Base-by-base conservation (phyloP, 2,329 filamentous ascomycete genomes). In the Dendrostoma leiphaemia region DNA sequence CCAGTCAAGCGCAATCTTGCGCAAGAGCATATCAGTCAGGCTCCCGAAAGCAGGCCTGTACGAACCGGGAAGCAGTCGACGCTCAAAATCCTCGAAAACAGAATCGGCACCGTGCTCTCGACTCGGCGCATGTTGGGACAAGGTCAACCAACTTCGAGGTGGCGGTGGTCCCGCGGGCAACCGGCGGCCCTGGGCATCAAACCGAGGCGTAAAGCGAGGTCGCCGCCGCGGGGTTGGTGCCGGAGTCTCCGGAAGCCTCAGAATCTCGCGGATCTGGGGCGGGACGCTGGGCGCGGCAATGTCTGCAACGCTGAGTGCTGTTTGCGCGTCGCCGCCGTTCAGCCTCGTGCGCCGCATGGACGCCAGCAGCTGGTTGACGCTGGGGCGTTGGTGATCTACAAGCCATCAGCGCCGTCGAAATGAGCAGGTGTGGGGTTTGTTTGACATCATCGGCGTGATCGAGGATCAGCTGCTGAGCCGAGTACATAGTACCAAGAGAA, bases 341-440 rank as follows among this genome's bases (percentile, higher is more conserved):
- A 73, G 53, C 44, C 71, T 72, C 50, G 71, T 70, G 62, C 76
- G 79, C 63, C 83, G 81, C 61, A 84, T 65, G 58, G 75, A 78
- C 57, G 80, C 76, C 63, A 86, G 77, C 57, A 84, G 71, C 59
- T 85, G 78, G 65, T 86, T 86, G 64, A 86, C 83, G 56, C 76
- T 70, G 48, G 70, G 73, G 45, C 59, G 69, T 69, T 69, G 68
- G 53, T 59, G 66, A 54, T 63, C 65, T 70, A 62, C 53, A 51
- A 54, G 43, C 47, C 55, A 51, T 38, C 43, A 45, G 48, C 55
- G 51, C 55, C 51, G 37, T 49, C 23, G 19, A 34, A 31, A 38
- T 26, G 48, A 50, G 32, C 24, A 21, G 43, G 50, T 29, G 29
- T 41, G 31, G 28, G 34, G 15, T n/a, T 19, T 15, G 24, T 6